Conservation (phyloP, 1,284 basidiomycete genomes). For the Singerocomus rubriflavus region DNA sequence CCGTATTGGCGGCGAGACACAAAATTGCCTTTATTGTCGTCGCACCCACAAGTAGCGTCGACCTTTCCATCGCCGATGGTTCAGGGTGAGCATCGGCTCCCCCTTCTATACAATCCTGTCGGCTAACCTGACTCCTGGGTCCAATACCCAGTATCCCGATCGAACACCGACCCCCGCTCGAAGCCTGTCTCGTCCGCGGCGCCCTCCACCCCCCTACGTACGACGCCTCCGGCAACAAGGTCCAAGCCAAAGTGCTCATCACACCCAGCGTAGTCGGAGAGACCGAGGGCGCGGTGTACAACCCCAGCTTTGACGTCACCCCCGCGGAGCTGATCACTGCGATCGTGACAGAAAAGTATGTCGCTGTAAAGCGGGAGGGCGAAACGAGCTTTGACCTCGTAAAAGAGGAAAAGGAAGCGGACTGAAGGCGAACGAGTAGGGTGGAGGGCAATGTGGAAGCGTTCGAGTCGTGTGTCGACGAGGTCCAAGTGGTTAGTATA, state of each 20-base stretch:
- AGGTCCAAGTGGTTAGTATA: no score
- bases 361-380: constrained; percentile 61
- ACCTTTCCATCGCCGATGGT: constrained; percentile 74
- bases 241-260: constrained; percentile 70
- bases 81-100: constrained; percentile 49
- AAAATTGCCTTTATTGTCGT: constrained; percentile 87
- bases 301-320: constrained; percentile 93
- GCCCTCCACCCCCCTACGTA: constrained; percentile 53
- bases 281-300: constrained; percentile 58
- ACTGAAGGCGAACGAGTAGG: no score
- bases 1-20: constrained; percentile 82
- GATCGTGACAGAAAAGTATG: constrained; percentile 89
- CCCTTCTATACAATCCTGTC: background rate
- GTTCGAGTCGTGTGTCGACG: background rate
- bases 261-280: constrained; percentile 60
- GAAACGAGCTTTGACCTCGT: constrained; percentile 50
- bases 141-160: constrained; percentile 72
- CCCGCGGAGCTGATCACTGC: constrained; percentile 80
- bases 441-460: no score
- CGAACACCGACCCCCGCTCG: constrained; percentile 81
- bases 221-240: constrained; percentile 41
- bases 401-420: constrained; percentile 13
- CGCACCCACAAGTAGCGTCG: constrained; percentile 86
- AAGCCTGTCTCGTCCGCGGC: constrained; percentile 85
- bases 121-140: background rate